Percentiles rank a stretch among this genome's conserved stretches.
Conservation (phyloP, 2,329 filamentous ascomycete genomes). For the Neofusicoccum cordaticola region DNA sequence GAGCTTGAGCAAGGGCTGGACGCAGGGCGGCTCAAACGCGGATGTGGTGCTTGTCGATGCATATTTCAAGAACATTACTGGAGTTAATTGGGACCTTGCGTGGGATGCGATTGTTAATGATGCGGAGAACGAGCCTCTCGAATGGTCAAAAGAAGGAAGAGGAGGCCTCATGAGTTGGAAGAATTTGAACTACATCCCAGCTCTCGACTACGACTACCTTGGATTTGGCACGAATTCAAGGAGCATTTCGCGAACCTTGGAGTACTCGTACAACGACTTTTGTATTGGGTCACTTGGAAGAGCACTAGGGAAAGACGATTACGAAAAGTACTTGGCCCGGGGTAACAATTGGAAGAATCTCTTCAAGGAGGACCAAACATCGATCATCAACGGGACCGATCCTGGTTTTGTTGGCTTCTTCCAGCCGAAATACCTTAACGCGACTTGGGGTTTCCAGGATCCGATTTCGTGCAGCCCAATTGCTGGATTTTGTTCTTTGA, state of each 20-base stretch:
- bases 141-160: conserved; percentile 38
- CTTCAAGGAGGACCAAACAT: conserved; percentile 46
- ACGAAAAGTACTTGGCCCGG: conserved; percentile 55
- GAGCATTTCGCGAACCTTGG: conserved; percentile 41
- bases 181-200: conserved; percentile 35
- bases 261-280: conserved; percentile 47
- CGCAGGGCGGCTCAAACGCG: conserved; percentile 73
- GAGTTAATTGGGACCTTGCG: conserved; percentile 39
- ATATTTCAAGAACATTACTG: conserved; percentile 63
- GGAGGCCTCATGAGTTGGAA: conserved; percentile 39
- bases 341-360: conserved; percentile 68
- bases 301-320: conserved; percentile 54
- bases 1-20: conserved; percentile 71
- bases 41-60: conserved; percentile 69
- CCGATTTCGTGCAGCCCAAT: conserved; percentile 45
- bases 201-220: conserved; percentile 41
- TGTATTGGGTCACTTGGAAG: conserved; percentile 63
- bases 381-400: conserved; percentile 45
- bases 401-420: conserved; percentile 70
- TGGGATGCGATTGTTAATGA: conserved; percentile 39
- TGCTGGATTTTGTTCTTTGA: conserved; percentile 31
- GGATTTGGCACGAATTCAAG: conserved; percentile 43
- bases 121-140: conserved; percentile 38
- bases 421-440: conserved; percentile 65
- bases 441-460: conserved; percentile 66